phyloP scores from a whole-genome alignment of 2,329 filamentous ascomycete species.

The Didymella arachidicola region DNA sequence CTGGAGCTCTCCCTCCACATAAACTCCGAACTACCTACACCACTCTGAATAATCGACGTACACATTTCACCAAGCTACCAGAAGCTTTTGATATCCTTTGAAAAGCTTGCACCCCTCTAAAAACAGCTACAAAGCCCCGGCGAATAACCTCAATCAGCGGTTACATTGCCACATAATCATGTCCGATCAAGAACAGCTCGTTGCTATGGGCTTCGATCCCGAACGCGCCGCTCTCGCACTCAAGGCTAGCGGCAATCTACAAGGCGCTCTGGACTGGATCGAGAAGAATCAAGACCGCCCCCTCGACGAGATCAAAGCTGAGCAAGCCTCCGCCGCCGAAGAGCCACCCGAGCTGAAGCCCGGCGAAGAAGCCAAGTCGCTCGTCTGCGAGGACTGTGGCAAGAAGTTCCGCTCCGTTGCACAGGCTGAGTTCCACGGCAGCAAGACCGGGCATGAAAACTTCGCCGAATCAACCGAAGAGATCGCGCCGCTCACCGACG shows the following conservation, averaged over 20 bases:
- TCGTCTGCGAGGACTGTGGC: conserved; percentile 93
- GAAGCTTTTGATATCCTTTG: neutral
- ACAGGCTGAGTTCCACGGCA: conserved; percentile 88
- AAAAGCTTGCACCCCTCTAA: neutral
- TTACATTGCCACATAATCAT: conserved; percentile 42
- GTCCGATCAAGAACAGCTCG: conserved; percentile 66
- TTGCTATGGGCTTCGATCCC: conserved; percentile 80
- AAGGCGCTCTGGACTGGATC: conserved; percentile 92
- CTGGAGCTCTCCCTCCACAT: conserved; percentile 17
- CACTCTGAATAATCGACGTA: neutral
- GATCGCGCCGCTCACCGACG: conserved; percentile 86
- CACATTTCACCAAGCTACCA: neutral
- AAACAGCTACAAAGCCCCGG: neutral
- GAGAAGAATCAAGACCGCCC: conserved; percentile 89
- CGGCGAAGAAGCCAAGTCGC: conserved; percentile 76
- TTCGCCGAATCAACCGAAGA: conserved; percentile 95
- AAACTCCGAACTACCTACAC: conserved; percentile 13
- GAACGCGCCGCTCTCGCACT: conserved; percentile 83
- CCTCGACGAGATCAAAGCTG: conserved; percentile 76
- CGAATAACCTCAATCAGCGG: conserved; percentile 2
- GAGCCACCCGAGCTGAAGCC: conserved; percentile 72
- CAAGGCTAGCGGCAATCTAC: conserved; percentile 80
- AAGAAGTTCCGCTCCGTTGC: conserved; percentile 86
- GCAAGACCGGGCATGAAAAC: conserved; percentile 87
- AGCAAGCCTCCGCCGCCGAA: conserved; percentile 47